Evolutionary conservation across 257 asterid genomes (phyloP), one percentile per base, ranked within the genome.

Genomic region (Primulina tabacum): DNA sequence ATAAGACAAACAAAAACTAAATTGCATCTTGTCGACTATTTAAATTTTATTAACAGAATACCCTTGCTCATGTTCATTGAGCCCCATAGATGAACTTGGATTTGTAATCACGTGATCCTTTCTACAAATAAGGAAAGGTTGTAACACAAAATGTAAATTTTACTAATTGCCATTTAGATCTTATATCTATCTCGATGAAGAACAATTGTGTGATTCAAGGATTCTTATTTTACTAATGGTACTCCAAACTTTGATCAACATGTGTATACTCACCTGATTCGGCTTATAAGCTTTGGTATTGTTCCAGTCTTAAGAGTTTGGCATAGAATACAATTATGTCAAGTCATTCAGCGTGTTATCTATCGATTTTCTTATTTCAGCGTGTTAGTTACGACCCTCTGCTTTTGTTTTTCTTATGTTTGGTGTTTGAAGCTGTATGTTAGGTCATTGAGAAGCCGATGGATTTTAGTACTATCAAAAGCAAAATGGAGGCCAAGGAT

Each of bases 391-490:
- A 37, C 37, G 37, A n/a, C 60, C 20, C 21, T 6, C 37, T 68
- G 16, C 38, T 26, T 50, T 59, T 11, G 4, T 38, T 47, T 58
- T 62, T 37, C 71, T 3, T 12, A 52, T 12, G 70, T 34, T 17
- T 40, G 60, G 18, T 56, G 26, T 69, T 59, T 35, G 34, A 8
- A 68, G 60, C 11, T 4, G 56, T 59, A 64, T 73, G 71, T 70
- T 75, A 92, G 98, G 91, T 92, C 71, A 92, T 92, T 78, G 91
- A 90, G 84, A 92, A 90, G 85, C 98, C 98, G 43, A 90, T 92
- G 97, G 98, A 92, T 78, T 92, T 92, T 75, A 88, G 96, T 79
- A 90, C 98, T 38, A 77, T 92, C 72, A 82, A 79, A 78, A 80
- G 78, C 79, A 90, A 88, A 82, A 92, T 92, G 96, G 97, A 92